Percentiles rank a stretch among this genome's conserved stretches.
Evolutionary conservation across 148 eudicot species (phyloP).

Genomic region (Chenopodium quinoa): DNA sequence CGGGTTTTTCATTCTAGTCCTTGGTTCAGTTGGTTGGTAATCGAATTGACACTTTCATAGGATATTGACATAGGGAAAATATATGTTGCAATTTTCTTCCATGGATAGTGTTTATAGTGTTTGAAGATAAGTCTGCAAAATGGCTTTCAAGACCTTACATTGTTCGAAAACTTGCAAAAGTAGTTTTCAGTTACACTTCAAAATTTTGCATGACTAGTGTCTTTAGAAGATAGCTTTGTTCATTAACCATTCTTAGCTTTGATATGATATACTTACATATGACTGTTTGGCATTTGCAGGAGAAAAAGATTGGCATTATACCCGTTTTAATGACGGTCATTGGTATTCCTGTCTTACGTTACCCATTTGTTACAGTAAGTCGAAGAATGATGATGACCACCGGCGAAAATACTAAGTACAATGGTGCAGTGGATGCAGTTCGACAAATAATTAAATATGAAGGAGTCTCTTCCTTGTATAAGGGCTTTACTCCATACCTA

Average conservation of each 20-base stretch:
- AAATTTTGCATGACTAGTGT: neutral
- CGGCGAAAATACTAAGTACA: neutral
- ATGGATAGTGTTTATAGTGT: neutral
- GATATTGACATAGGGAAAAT: neutral
- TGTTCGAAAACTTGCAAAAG: no score
- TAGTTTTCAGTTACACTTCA: neutral
- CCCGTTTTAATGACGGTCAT: neutral
- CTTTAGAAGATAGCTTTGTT: neutral
- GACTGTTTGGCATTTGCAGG: neutral
- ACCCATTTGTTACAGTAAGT: neutral
- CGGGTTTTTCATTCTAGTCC: neutral
- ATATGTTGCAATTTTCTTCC: neutral
- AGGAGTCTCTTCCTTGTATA: conserved; percentile 21
- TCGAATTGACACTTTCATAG: neutral
- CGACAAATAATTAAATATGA: conserved; percentile 19
- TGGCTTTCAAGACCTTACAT: no score
- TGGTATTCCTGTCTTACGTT: neutral
- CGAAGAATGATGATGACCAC: neutral
- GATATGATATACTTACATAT: neutral
- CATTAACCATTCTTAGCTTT: neutral
- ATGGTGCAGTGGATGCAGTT: conserved; percentile 17
- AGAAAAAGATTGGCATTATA: neutral
- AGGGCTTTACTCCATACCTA: conserved; percentile 13
- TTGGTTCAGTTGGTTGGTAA: neutral
- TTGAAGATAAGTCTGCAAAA: neutral